Percentiles rank a stretch among this genome's conserved stretches.
These are phyloP conservation scores for Penicillium dipodomyicola DNA, from an alignment of 495 filamentous ascomycete genomes.

Conservation along the genomic window DNA sequence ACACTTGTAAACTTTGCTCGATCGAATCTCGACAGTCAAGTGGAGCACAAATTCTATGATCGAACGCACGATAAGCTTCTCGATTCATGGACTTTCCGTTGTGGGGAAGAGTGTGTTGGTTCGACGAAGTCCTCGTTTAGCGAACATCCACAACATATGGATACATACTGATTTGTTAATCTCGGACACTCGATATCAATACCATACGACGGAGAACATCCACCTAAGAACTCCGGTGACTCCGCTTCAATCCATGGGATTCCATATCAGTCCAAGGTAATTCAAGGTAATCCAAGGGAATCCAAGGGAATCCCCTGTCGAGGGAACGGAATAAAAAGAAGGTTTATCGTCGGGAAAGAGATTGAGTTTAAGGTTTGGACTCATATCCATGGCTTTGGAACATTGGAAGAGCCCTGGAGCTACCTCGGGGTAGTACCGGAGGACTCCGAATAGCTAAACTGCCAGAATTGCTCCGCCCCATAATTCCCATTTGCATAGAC, in stretches of 20 bases:
- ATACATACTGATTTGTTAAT: neutral
- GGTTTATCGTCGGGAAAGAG: neutral
- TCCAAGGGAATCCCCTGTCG: too few species aligned
- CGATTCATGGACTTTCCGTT: neutral
- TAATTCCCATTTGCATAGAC: neutral
- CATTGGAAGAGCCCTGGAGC: too few species aligned
- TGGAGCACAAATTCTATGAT: neutral
- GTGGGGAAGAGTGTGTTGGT: neutral
- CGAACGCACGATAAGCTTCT: neutral
- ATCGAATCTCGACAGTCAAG: neutral
- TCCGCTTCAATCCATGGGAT: too few species aligned
- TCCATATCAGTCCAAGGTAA: too few species aligned
- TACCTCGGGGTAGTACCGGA: too few species aligned
- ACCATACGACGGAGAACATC: constrained; percentile 5
- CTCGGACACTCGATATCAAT: too few species aligned
- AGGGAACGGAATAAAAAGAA: neutral
- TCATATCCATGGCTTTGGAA: neutral
- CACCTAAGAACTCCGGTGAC: neutral
- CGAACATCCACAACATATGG: neutral
- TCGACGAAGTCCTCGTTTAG: too few species aligned
- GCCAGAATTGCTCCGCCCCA: neutral
- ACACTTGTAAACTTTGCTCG: too few species aligned
- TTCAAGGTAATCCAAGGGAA: too few species aligned
- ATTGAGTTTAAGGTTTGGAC: constrained; percentile 6
- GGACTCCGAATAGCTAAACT: too few species aligned